Percentiles rank a stretch among this genome's conserved stretches.
Evolutionary conservation across 495 filamentous ascomycete genomes (phyloP).

Genomic region (Parachaetomium inaequale): DNA sequence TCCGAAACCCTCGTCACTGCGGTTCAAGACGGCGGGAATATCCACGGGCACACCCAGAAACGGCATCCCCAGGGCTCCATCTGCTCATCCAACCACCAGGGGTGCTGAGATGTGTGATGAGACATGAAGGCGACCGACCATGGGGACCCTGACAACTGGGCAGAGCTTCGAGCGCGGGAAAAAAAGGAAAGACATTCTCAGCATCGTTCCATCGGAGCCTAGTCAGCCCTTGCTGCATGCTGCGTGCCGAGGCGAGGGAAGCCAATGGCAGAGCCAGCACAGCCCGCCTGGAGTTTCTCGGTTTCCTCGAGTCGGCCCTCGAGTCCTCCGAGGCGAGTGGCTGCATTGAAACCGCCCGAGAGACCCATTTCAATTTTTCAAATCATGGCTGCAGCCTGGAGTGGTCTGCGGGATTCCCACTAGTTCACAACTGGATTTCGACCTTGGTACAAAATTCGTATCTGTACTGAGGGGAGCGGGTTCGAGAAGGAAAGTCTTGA

Average conservation of each 20-base stretch:
- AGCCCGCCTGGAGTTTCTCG: no score
- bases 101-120: constrained; percentile 10
- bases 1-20: not conserved
- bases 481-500: not conserved
- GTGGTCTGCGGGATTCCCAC: no score
- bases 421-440: no score
- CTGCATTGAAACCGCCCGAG: not conserved
- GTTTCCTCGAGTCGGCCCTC: not conserved
- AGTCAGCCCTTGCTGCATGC: constrained; percentile 1
- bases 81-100: not conserved
- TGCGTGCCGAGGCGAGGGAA: constrained; percentile 5
- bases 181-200: constrained; percentile 7
- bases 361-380: not conserved
- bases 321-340: no score
- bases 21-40: not conserved
- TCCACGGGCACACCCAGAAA: not conserved
- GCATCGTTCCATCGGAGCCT: constrained; percentile 9
- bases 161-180: not conserved
- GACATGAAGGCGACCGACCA: not conserved
- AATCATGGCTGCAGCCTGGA: not conserved
- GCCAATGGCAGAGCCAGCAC: not conserved
- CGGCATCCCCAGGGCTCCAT: not conserved
- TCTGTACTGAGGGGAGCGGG: no score
- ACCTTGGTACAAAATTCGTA: no score
- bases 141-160: constrained; percentile 2